Evolutionary conservation across 495 filamentous ascomycete species (phyloP).

Genomic region (Jackrogersella multiformis): DNA sequence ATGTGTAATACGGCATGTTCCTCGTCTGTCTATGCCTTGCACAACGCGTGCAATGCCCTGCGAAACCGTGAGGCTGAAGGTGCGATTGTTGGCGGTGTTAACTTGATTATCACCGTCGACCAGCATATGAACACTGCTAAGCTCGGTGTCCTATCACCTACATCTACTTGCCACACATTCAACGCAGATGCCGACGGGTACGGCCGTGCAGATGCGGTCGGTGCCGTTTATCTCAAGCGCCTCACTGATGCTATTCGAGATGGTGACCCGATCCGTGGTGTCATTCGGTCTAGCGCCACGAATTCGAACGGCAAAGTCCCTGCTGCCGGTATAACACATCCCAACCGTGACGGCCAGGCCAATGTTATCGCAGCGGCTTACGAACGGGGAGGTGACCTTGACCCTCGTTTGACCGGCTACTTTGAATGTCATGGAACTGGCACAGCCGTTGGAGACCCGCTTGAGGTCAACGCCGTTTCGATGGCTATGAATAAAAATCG

Average conservation of each 20-base stretch:
- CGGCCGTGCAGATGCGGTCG: neutral
- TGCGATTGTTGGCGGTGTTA: slow-evolving; percentile 60
- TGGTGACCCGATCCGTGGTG: neutral
- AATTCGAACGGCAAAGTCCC: neutral
- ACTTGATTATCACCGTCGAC: slow-evolving; percentile 59
- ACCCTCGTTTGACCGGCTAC: too few species aligned
- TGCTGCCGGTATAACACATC: neutral
- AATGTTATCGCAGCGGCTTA: neutral
- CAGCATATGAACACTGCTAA: slow-evolving; percentile 29
- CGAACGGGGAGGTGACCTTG: neutral
- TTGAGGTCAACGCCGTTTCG: slow-evolving; percentile 59
- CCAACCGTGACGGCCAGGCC: neutral
- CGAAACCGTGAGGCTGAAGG: slow-evolving; percentile 5
- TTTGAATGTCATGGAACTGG: too few species aligned
- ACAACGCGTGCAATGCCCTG: slow-evolving; percentile 13
- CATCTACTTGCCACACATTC: slow-evolving; percentile 59
- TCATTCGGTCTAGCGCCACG: neutral
- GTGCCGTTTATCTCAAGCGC: neutral
- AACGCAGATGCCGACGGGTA: slow-evolving; percentile 66
- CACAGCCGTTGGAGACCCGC: neutral
- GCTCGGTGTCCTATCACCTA: slow-evolving; percentile 44
- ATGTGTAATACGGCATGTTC: slow-evolving; percentile 51
- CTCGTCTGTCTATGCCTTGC: slow-evolving; percentile 12
- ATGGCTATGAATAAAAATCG: slow-evolving; percentile 35
- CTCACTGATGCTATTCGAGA: neutral